These are phyloP conservation scores for Trichophyton simii DNA, from an alignment of 2,329 filamentous ascomycete genomes.

Conservation along the genomic window DNA sequence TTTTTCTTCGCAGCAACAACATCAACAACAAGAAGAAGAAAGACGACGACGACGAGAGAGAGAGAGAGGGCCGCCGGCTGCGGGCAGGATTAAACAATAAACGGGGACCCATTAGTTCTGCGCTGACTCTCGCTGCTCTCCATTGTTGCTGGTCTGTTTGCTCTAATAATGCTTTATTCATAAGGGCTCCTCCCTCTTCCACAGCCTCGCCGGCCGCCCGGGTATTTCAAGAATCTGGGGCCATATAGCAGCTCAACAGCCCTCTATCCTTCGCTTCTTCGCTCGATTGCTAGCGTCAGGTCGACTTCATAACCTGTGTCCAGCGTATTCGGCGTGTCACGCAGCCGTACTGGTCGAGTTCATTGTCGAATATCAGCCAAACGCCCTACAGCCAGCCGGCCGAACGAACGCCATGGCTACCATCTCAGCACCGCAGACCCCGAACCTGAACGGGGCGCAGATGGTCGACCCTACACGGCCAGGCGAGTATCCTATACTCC, in stretches of 20 bases:
- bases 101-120: neutral
- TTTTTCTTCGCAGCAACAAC: neutral
- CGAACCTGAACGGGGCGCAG: conserved; percentile 22
- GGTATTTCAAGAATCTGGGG: neutral
- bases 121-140: neutral
- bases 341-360: neutral
- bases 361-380: neutral
- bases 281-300: neutral
- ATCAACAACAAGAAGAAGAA: neutral
- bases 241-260: neutral
- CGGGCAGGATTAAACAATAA: neutral
- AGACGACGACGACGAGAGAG: neutral
- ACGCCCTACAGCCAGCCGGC: too few relatives aligned
- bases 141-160: neutral
- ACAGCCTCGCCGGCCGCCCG: neutral
- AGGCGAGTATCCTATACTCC: conserved; percentile 35
- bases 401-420: conserved; percentile 7
- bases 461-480: conserved; percentile 33
- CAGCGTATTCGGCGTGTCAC: neutral
- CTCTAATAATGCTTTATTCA: neutral
- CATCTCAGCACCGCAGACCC: conserved; percentile 8
- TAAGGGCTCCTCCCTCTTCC: neutral
- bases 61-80: neutral
- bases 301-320: neutral
- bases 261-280: neutral